phyloP scores from a whole-genome alignment of 306 rosid genomes.

The Acmispon strigosus region DNA sequence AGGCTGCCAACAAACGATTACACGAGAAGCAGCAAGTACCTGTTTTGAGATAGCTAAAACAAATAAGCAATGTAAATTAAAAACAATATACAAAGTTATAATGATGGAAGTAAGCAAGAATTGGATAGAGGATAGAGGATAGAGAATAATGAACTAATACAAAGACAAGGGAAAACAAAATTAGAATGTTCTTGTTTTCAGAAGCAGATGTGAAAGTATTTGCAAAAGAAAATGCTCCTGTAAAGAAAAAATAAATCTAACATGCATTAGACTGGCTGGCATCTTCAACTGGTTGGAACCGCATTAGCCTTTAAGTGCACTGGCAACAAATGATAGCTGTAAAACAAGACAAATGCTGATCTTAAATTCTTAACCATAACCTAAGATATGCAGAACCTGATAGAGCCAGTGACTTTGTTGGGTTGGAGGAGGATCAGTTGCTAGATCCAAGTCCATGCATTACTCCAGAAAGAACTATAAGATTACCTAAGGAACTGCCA shows the following conservation, averaged over 20 bases:
- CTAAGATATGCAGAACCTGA: no score
- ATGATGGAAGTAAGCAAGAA: neutral
- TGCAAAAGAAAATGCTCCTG: neutral
- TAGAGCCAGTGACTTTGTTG: no score
- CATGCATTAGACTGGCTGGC: neutral
- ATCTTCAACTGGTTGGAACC: neutral
- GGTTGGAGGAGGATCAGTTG: no score
- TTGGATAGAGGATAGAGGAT: neutral
- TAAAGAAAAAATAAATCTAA: neutral
- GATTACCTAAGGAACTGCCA: no score
- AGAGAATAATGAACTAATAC: neutral
- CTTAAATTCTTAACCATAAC: no score
- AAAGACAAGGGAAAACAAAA: conserved; percentile 1
- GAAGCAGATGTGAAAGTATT: neutral
- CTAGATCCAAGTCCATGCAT: no score
- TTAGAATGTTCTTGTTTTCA: neutral
- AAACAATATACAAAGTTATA: neutral
- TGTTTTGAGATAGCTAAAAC: conserved; percentile 26
- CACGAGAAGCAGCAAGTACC: conserved; percentile 93
- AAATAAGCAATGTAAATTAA: conserved; percentile 5
- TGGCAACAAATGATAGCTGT: neutral
- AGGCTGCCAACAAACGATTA: conserved; percentile 96
- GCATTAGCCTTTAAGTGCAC: neutral
- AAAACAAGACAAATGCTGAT: no score
- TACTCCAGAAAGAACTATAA: no score